phyloP scores from a whole-genome alignment of 768 basidiomycete genomes.

The Calocera cornea region DNA sequence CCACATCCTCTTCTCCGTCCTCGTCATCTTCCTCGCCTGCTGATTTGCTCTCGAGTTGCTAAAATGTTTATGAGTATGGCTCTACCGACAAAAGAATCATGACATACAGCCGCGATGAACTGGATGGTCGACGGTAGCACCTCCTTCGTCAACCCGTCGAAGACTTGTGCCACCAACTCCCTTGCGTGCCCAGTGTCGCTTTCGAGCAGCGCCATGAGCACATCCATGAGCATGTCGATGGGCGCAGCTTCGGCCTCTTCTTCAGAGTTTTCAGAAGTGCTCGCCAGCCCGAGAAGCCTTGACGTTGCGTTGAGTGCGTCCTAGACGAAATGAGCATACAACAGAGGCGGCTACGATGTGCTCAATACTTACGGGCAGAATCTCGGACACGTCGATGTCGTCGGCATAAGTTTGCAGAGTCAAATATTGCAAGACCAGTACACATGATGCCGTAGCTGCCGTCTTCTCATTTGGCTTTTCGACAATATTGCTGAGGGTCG shows the following conservation, averaged over 20 bases:
- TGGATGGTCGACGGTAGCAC: slow-evolving; percentile 61
- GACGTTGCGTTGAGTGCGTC: neutral
- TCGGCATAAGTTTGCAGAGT: slow-evolving; percentile 59
- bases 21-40: slow-evolving; percentile 21
- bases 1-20: slow-evolving; percentile 18
- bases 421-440: slow-evolving; percentile 55
- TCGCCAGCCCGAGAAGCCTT: slow-evolving; percentile 15
- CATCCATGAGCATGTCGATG: slow-evolving; percentile 74
- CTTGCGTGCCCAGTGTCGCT: slow-evolving; percentile 68
- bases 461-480: slow-evolving; percentile 31
- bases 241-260: slow-evolving; percentile 41
- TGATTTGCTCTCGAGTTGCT: slow-evolving; percentile 65
- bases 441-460: slow-evolving; percentile 52
- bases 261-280: slow-evolving; percentile 20
- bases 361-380: slow-evolving; percentile 19
- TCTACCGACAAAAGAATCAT: neutral
- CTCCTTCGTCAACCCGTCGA: slow-evolving; percentile 53
- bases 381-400: slow-evolving; percentile 50
- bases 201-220: slow-evolving; percentile 82
- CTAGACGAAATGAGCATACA: neutral
- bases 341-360: neutral
- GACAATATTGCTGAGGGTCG: neutral
- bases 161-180: slow-evolving; percentile 64
- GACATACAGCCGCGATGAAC: slow-evolving; percentile 64
- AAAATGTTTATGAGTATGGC: slow-evolving; percentile 10